Conservation (phyloP, 306 rosid species). For the Comarum palustre region DNA sequence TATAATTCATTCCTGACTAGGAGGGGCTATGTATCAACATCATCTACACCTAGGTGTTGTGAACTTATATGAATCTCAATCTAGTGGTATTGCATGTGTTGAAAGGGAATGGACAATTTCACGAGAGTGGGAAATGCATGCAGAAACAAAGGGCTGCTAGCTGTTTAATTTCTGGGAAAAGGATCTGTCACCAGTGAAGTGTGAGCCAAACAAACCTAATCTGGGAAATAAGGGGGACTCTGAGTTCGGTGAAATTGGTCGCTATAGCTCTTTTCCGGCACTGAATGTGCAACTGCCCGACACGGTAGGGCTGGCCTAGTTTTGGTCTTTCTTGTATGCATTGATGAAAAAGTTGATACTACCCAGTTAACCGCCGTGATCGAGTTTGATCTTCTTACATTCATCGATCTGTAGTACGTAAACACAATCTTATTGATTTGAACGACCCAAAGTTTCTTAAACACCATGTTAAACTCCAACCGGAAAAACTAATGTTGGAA, state of each 20-base stretch:
- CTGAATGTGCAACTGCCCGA: background rate
- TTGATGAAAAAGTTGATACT: background rate
- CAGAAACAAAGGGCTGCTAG: background rate
- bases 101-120: background rate
- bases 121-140: background rate
- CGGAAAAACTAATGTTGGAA: no score
- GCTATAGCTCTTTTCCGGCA: background rate
- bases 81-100: background rate
- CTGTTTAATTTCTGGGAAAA: background rate
- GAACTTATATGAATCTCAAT: background rate
- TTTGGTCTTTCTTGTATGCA: background rate
- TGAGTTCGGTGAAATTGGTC: background rate
- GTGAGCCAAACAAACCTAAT: constrained; percentile 8
- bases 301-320: background rate
- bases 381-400: background rate
- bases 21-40: background rate
- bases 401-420: no score
- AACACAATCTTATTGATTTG: no score
- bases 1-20: background rate
- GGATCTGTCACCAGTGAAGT: background rate
- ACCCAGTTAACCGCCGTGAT: background rate
- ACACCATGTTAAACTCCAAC: no score
- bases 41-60: background rate
- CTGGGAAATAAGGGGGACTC: background rate
- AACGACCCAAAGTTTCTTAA: no score